Conservation (phyloP, 108 stramenopile species). For the Poteriospumella lacustris region DNA sequence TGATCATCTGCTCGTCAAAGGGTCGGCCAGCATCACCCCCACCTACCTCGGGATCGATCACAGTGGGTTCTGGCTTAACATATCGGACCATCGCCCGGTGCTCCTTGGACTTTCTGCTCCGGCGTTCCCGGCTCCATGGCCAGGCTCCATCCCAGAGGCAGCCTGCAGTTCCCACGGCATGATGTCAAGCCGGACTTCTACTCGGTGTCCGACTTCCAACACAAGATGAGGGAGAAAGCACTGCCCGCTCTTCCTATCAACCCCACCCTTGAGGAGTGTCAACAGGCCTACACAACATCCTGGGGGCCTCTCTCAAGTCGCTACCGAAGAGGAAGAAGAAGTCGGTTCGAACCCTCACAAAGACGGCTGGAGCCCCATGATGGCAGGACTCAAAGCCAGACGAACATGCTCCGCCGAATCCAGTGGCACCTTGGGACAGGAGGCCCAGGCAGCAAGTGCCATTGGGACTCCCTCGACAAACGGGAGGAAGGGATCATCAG, state of each 20-base stretch:
- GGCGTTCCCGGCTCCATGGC: neutral
- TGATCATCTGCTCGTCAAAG: neutral
- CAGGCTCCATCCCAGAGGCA: slow-evolving; percentile 5
- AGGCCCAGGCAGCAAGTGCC: neutral
- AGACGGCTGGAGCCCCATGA: neutral
- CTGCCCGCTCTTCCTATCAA: neutral
- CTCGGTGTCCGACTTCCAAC: slow-evolving; percentile 1
- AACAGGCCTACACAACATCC: neutral
- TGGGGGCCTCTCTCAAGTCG: neutral
- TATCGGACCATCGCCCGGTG: neutral
- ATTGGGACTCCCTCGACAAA: slow-evolving; percentile 2
- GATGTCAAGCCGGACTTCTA: neutral
- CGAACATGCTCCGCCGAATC: neutral
- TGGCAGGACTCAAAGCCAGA: neutral
- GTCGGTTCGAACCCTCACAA: neutral
- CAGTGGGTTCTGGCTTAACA: neutral
- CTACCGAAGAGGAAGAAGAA: neutral
- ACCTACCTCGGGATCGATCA: neutral
- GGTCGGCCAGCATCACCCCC: neutral
- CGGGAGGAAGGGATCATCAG: neutral
- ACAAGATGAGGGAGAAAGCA: neutral
- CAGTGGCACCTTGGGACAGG: neutral
- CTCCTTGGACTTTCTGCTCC: neutral
- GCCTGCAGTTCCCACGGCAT: neutral
- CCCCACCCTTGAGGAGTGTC: neutral